These are phyloP conservation scores for Colletotrichum tabaci DNA, from an alignment of 2,329 filamentous ascomycete species.

Conservation along the genomic window DNA sequence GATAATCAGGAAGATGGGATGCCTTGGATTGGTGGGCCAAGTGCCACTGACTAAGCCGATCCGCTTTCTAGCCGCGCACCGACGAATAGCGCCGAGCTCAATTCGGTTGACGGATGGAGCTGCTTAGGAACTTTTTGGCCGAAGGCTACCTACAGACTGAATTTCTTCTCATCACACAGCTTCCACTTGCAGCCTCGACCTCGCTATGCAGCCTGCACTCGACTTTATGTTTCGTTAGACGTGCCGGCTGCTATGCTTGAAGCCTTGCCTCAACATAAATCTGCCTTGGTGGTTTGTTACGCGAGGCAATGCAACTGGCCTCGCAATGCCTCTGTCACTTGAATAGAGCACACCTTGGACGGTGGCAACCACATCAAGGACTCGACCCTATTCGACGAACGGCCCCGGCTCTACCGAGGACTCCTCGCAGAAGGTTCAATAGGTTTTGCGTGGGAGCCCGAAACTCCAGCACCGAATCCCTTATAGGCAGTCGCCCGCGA, in stretches of 20 bases:
- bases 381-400: constrained; percentile 26
- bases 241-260: constrained; percentile 37
- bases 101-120: constrained; percentile 32
- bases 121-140: constrained; percentile 17
- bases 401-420: constrained; percentile 3
- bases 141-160: not conserved
- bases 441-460: not conserved
- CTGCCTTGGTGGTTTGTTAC: constrained; percentile 20
- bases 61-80: constrained; percentile 3
- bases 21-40: constrained; percentile 37
- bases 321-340: constrained; percentile 44
- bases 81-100: constrained; percentile 29
- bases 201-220: constrained; percentile 30
- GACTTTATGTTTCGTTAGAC: constrained; percentile 9
- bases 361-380: constrained; percentile 29
- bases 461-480: not conserved
- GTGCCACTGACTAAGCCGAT: constrained; percentile 29
- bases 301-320: constrained; percentile 44
- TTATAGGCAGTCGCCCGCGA: not conserved
- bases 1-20: constrained; percentile 39
- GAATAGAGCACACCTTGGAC: constrained; percentile 45
- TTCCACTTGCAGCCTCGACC: constrained; percentile 2
- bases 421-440: not conserved
- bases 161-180: constrained; percentile 7
- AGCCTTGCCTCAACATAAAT: not conserved